These are phyloP conservation scores for Hypoxylon lenormandii DNA, from an alignment of 495 filamentous ascomycete genomes.

Conservation along the genomic window DNA sequence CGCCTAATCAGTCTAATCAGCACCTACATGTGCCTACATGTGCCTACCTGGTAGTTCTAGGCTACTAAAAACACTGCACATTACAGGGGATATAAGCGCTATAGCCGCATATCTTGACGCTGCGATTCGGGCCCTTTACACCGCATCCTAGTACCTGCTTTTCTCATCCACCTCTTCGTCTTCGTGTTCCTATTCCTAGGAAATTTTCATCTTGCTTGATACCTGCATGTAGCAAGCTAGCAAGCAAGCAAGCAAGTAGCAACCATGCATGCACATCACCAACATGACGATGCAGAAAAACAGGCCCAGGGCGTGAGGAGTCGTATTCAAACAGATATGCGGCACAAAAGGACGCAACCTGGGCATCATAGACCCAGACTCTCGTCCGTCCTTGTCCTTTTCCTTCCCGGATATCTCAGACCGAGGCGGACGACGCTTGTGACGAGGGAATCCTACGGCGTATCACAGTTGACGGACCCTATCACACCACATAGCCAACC, in stretches of 20 bases:
- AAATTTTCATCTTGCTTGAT: background rate
- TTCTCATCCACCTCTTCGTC: conserved; percentile 5
- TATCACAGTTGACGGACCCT: conserved; percentile 31
- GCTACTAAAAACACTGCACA: conserved; percentile 7
- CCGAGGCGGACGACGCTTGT: conserved; percentile 20
- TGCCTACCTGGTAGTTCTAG: conserved; percentile 3
- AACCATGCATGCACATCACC: background rate
- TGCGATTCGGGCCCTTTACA: conserved; percentile 28
- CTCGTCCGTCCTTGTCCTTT: too few relatives aligned
- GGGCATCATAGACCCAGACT: background rate
- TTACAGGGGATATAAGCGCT: conserved; percentile 29
- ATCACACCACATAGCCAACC: conserved; percentile 36
- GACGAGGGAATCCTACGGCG: conserved; percentile 25
- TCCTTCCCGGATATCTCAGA: conserved; percentile 22
- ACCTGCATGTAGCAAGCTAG: background rate
- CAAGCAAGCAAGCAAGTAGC: too few relatives aligned
- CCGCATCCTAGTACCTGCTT: conserved; percentile 11
- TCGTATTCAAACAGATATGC: background rate
- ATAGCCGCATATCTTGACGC: conserved; percentile 29
- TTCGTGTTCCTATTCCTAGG: background rate
- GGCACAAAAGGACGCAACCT: background rate
- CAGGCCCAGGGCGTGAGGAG: background rate
- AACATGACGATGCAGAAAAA: background rate
- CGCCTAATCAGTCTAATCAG: conserved; percentile 12
- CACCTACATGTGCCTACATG: background rate